Evolutionary conservation across 2,329 filamentous ascomycete species (phyloP), one percentile per base, ranked within the genome.

Genomic region (Anthostomella pinea): DNA sequence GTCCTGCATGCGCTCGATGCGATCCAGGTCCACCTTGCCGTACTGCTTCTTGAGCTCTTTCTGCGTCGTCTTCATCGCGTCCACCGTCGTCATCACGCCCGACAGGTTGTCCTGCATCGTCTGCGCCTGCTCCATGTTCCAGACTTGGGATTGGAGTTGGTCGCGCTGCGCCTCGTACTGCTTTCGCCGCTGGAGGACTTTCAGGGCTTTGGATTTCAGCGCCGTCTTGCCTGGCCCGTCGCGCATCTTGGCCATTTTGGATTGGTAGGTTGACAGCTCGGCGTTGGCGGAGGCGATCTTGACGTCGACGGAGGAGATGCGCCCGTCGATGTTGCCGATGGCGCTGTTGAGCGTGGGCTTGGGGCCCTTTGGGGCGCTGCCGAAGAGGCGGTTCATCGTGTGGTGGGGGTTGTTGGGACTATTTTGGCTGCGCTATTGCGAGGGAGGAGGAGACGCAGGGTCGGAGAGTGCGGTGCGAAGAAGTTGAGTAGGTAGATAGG

Each of bases 61-160:
- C 56, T 93, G 95, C 16, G 91, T 96, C 2, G 85, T 89, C 77
- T 96, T 94, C 79, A 98, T 91, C 8, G 91, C 90, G 62, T 97
- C 91, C 28, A 97, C 90, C 18, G 93, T 96, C 13, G 89, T 94
- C 90, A 96, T 96, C 46, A 93, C 91, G 65, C 97, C 97, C 65
- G 94, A 93, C 35, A 98, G 77, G 60, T 97, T 97, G 68, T 97
- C 91, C 69, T 95, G 89, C 91, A 97, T 96, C 77, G 90, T 94
- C 61, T 86, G 85, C 3, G 91, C 90, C 67, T 96, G 90, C 69
- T 97, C 90, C 90, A 98, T 96, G 69, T 97, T 97, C 90, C 90
- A 97, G 15, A 87, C 87, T 68, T 98, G 93, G 49, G 84, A 78
- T 67, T 95, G 86, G 35, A 97, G 81, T 67, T 97, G 90, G 57